These are phyloP conservation scores for Candida tibetensis DNA, from an alignment of 805 yeast species.

Conservation along the genomic window DNA sequence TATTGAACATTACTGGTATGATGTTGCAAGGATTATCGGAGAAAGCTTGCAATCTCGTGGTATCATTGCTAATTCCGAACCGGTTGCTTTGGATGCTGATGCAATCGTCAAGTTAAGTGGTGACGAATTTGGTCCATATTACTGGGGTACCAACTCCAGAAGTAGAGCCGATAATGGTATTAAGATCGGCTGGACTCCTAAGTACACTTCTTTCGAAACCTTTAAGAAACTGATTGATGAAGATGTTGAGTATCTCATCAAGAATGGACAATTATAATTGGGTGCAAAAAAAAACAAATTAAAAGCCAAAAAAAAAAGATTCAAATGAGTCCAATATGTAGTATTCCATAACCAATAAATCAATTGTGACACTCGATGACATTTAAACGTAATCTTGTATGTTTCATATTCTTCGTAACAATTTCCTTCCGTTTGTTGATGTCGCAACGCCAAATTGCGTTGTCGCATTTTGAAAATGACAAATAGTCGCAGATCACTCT, in stretches of 20 bases:
- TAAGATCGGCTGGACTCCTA: constrained; percentile 28
- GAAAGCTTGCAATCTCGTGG: constrained; percentile 14
- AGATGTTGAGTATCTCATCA: constrained; percentile 15
- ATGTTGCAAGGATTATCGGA: constrained; percentile 21
- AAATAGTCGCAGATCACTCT: too few relatives aligned
- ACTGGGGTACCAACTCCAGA: constrained; percentile 28
- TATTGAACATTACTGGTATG: constrained; percentile 28
- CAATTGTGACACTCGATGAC: too few relatives aligned
- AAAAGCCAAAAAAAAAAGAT: too few relatives aligned
- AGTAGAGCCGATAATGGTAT: constrained; percentile 24
- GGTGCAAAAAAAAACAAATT: too few relatives aligned
- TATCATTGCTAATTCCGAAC: constrained; percentile 13
- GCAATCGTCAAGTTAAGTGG: constrained; percentile 13
- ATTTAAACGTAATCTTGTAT: too few relatives aligned
- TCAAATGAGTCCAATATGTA: too few relatives aligned
- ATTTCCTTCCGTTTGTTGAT: too few relatives aligned
- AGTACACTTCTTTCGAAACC: constrained; percentile 9
- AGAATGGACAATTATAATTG: constrained; percentile 2
- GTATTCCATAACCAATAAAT: too few relatives aligned
- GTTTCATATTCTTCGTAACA: too few relatives aligned
- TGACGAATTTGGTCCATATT: constrained; percentile 16
- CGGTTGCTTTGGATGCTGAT: constrained; percentile 14
- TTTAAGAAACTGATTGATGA: constrained; percentile 18
- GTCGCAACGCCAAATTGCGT: too few relatives aligned
- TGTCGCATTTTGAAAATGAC: too few relatives aligned